Evolutionary conservation across 495 filamentous ascomycete genomes (phyloP).

Genomic region (Penicillium parvum): DNA sequence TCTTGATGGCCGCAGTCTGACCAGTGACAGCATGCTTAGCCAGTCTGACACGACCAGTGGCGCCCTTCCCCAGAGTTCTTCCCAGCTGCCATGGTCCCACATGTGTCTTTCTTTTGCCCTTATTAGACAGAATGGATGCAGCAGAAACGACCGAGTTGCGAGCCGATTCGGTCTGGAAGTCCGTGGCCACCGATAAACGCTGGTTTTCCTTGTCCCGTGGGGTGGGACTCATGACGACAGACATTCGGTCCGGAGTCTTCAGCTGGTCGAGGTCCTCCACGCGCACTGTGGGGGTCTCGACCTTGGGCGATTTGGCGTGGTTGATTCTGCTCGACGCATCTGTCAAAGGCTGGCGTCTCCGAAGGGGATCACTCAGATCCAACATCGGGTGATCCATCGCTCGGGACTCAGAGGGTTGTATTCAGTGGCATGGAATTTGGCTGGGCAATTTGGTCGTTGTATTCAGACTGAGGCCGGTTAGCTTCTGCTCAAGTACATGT

Average conservation of each 20-base stretch:
- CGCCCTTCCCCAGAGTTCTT: constrained; percentile 77
- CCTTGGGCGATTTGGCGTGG: constrained; percentile 29
- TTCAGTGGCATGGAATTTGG: background rate
- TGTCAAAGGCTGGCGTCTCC: constrained; percentile 43
- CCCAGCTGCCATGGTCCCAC: constrained; percentile 91
- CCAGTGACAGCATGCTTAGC: constrained; percentile 72
- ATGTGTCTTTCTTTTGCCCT: constrained; percentile 65
- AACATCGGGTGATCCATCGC: constrained; percentile 19
- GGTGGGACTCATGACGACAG: constrained; percentile 31
- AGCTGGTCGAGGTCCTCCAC: constrained; percentile 25
- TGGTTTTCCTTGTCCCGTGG: constrained; percentile 45
- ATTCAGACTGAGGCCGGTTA: background rate
- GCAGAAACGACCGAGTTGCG: constrained; percentile 72
- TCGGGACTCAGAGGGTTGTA: background rate
- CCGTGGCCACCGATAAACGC: constrained; percentile 50
- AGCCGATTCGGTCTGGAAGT: constrained; percentile 51
- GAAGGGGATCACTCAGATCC: constrained; percentile 18
- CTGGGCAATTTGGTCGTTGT: background rate
- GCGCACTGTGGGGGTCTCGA: constrained; percentile 18
- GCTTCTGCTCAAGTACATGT: background rate
- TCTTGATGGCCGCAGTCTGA: constrained; percentile 85
- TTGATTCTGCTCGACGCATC: constrained; percentile 48
- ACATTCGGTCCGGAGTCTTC: constrained; percentile 37
- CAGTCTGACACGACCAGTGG: constrained; percentile 76
- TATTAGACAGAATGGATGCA: constrained; percentile 56